Conservation (phyloP, 1,284 basidiomycete species). For the Leccinum pallidistipes region DNA sequence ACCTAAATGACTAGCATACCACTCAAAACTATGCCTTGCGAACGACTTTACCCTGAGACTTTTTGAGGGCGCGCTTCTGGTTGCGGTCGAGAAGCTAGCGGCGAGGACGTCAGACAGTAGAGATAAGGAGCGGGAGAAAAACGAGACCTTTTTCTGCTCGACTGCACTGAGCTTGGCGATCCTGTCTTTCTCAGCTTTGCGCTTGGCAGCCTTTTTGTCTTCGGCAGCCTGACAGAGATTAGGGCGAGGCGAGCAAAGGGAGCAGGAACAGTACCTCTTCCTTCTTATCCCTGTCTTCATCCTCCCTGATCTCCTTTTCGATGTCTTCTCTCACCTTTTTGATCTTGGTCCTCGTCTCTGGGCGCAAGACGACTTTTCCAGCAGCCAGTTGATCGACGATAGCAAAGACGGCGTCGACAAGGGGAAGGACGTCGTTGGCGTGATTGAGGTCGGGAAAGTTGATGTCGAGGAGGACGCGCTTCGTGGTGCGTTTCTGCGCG, state of each 20-base stretch:
- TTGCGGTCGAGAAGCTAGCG: conserved; percentile 69
- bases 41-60: too few relatives aligned
- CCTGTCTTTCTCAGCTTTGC: conserved; percentile 69
- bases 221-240: conserved; percentile 39
- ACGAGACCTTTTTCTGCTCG: conserved; percentile 76
- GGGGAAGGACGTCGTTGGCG: conserved; percentile 48
- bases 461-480: conserved; percentile 73
- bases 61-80: conserved; percentile 70
- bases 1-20: too few relatives aligned
- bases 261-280: conserved; percentile 52
- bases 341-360: conserved; percentile 79
- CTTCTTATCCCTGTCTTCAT: conserved; percentile 66
- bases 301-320: conserved; percentile 66
- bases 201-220: conserved; percentile 53
- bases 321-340: conserved; percentile 70
- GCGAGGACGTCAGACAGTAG: not conserved
- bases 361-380: conserved; percentile 58
- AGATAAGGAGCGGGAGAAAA: not conserved
- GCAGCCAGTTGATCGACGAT: conserved; percentile 67
- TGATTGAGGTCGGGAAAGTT: conserved; percentile 52
- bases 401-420: conserved; percentile 70
- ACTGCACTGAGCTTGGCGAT: conserved; percentile 72
- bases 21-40: too few relatives aligned
- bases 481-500: conserved; percentile 43
- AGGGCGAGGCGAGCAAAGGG: not conserved